Percentiles rank a stretch among this genome's conserved stretches.
These are phyloP conservation scores for Crithidia sp. DNA, from an alignment of 208 protist genomes.

Conservation along the genomic window DNA sequence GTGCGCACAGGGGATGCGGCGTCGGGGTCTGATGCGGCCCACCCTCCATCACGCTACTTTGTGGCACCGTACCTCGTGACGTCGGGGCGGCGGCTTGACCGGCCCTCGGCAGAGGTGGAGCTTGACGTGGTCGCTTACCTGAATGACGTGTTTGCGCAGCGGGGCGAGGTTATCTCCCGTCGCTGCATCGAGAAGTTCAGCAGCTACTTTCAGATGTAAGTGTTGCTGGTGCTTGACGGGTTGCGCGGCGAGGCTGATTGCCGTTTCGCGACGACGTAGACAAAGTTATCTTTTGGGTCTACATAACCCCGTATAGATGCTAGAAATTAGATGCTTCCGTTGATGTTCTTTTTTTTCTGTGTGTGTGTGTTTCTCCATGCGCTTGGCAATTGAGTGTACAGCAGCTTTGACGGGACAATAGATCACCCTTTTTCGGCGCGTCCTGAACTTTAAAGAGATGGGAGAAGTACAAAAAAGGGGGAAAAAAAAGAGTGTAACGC, in stretches of 20 bases:
- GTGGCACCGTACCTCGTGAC: conserved; percentile 52
- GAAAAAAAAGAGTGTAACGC: too few relatives aligned
- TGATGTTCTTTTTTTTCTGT: conserved; percentile 2
- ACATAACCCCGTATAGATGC: too few relatives aligned
- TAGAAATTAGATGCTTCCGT: too few relatives aligned
- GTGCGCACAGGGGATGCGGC: conserved; percentile 2
- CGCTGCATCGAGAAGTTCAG: conserved; percentile 54
- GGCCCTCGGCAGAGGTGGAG: conserved; percentile 76
- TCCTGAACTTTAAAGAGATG: too few relatives aligned
- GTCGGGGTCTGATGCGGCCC: not conserved
- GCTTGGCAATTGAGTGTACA: not conserved
- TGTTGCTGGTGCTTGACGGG: not conserved
- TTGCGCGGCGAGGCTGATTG: too few relatives aligned
- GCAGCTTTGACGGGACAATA: too few relatives aligned
- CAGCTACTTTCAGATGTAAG: conserved; percentile 38
- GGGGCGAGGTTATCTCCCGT: conserved; percentile 56
- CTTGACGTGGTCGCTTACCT: conserved; percentile 74
- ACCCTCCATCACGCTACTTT: conserved; percentile 32
- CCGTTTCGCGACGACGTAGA: too few relatives aligned
- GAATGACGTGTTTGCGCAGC: conserved; percentile 58
- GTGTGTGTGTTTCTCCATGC: conserved; percentile 1
- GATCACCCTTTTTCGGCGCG: too few relatives aligned
- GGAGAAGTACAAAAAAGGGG: too few relatives aligned
- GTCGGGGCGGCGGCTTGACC: conserved; percentile 70
- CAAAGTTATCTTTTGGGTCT: too few relatives aligned